phyloP scores from a whole-genome alignment of 495 filamentous ascomycete genomes.

The Rostrohypoxylon terebratum region DNA sequence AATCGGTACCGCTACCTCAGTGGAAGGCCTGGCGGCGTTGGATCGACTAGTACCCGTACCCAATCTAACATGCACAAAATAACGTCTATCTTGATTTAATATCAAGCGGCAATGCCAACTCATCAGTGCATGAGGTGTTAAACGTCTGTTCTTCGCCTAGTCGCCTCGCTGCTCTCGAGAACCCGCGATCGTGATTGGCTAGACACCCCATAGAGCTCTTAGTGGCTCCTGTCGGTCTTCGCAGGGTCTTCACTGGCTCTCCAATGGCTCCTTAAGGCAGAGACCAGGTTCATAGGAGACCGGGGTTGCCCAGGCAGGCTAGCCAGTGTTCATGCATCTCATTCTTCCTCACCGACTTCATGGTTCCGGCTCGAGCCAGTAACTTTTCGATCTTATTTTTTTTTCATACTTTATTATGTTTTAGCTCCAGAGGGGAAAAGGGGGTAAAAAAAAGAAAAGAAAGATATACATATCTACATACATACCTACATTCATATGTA shows the following conservation, averaged over 20 bases:
- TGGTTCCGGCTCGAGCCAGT: constrained; percentile 66
- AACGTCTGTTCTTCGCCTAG: constrained; percentile 67
- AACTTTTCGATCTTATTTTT: constrained; percentile 34
- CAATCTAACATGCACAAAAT: constrained; percentile 64
- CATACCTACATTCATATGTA: too few relatives aligned
- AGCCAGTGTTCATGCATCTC: constrained; percentile 69
- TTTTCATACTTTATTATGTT: constrained; percentile 22
- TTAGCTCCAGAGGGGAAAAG: constrained; percentile 22
- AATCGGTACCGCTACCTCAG: constrained; percentile 42
- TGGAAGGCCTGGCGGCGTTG: constrained; percentile 35
- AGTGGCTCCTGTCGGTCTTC: constrained; percentile 52
- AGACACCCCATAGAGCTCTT: constrained; percentile 39
- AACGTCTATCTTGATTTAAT: constrained; percentile 68
- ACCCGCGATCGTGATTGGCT: constrained; percentile 41
- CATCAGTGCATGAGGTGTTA: constrained; percentile 82
- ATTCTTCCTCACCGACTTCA: constrained; percentile 69
- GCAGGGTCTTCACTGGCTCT: constrained; percentile 43
- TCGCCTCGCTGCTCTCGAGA: constrained; percentile 52
- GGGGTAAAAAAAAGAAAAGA: constrained; percentile 4
- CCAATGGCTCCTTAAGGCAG: constrained; percentile 56
- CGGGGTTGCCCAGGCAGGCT: constrained; percentile 50
- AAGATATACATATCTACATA: neutral
- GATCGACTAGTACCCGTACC: constrained; percentile 51
- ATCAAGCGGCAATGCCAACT: constrained; percentile 84
- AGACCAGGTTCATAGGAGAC: constrained; percentile 52